Evolutionary conservation across 768 basidiomycete genomes (phyloP), one percentile per base, ranked within the genome.

Genomic region (Chalciporus sphaerocephalus): DNA sequence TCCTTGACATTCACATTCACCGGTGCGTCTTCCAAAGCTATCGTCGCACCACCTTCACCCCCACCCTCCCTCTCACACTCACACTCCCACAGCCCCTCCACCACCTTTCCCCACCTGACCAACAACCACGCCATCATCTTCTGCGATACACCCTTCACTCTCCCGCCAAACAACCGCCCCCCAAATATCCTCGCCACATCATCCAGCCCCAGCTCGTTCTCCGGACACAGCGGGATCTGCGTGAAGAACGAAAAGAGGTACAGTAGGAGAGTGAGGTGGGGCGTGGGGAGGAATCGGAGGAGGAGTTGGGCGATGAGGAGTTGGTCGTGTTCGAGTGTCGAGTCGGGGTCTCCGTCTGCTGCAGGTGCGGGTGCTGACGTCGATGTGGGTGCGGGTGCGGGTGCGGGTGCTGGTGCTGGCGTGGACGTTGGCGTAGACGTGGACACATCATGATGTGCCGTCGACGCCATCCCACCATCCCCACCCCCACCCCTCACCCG

Each of bases 231-330:
- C 2, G 74, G 77, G 0, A 78, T 57, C 51, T 80, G 77, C 1
- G 73, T 73, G 54, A 78, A 75, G 57, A 78, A 76, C 5, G 66
- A 66, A 42, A 70, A 63, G 25, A 78, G 66, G 52, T 78, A 75
- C 32, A 65, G 55, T 38, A 79, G 64, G 4, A 77, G 59, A 25
- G 67, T 67, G 47, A 74, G 64, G 42, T 67, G 60, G 11, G 63
- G 51, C 2, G 62, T 61, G 1, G 76, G 73, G 5, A 79, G 68
- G 36, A 81, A 68, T 6, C 74, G 73, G n/a, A 81, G 68, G 40
- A 80, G 56, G 52, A 74, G 63, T 45, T 74, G 74, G 12, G 76
- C 76, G 21, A 65, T 64, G 1, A 53, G 50, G 48, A 79, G 49
- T 28, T 69, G 68, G 12, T 64, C 51, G 6, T 53, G 39, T 48